Percentiles rank a stretch among this genome's conserved stretches.
Evolutionary conservation across 495 filamentous ascomycete species (phyloP).

Genomic region (Hypoxylon trugodes): DNA sequence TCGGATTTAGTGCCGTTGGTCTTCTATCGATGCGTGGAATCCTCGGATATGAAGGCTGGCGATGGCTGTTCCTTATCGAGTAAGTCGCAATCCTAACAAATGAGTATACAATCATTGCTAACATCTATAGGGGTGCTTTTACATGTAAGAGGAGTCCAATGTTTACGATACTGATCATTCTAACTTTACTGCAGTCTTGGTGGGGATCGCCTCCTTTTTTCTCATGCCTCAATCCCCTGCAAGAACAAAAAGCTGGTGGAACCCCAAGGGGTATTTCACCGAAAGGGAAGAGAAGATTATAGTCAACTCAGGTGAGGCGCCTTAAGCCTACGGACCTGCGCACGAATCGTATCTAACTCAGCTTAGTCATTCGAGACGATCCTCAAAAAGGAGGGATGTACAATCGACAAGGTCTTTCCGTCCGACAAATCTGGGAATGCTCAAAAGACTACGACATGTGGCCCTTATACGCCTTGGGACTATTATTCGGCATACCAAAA

Average conservation of each 20-base stretch:
- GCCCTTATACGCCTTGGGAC: slow-evolving; percentile 72
- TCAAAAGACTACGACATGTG: slow-evolving; percentile 41
- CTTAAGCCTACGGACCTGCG: background rate
- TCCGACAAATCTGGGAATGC: slow-evolving; percentile 62
- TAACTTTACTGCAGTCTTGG: slow-evolving; percentile 47
- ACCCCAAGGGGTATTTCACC: slow-evolving; percentile 70
- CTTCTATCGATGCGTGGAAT: slow-evolving; percentile 71
- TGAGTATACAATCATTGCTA: background rate
- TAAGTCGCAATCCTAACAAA: slow-evolving; percentile 13
- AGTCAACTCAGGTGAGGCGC: slow-evolving; percentile 64
- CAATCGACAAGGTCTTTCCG: slow-evolving; percentile 69
- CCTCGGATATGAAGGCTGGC: slow-evolving; percentile 71
- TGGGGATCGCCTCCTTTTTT: slow-evolving; percentile 70
- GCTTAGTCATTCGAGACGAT: slow-evolving; percentile 68
- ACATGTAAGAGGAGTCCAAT: slow-evolving; percentile 25
- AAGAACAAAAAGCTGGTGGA: slow-evolving; percentile 68
- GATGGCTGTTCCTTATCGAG: slow-evolving; percentile 72
- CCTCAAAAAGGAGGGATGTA: slow-evolving; percentile 70
- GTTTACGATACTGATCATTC: background rate
- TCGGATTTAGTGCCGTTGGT: slow-evolving; percentile 75
- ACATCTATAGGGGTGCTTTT: slow-evolving; percentile 25
- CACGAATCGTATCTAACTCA: slow-evolving; percentile 6
- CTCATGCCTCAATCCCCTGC: slow-evolving; percentile 77
- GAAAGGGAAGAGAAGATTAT: slow-evolving; percentile 74
- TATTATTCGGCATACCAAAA: slow-evolving; percentile 67